Percentiles rank a stretch among this genome's conserved stretches.
Evolutionary conservation across 352 stramenopile genomes (phyloP).

Genomic region (Phytophthora cactorum): DNA sequence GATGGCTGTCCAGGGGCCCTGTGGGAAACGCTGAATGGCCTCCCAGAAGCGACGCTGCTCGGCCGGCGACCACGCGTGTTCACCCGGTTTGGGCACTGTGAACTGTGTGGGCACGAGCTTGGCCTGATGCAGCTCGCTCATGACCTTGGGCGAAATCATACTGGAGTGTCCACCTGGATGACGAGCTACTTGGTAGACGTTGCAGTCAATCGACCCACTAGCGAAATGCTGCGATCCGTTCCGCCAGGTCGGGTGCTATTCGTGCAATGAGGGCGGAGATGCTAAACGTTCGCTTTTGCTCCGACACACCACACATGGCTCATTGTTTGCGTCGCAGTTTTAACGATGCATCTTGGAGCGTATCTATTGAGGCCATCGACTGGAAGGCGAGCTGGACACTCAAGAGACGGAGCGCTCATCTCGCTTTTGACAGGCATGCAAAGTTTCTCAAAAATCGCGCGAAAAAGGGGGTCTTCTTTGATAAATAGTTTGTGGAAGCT

Average conservation of each 20-base stretch:
- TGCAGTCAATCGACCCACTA: constrained; percentile 16
- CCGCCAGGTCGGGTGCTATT: constrained; percentile 18
- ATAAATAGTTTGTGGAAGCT: background rate
- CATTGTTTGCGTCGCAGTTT: constrained; percentile 16
- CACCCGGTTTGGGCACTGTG: constrained; percentile 58
- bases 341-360: constrained; percentile 17
- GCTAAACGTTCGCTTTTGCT: constrained; percentile 14
- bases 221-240: constrained; percentile 13
- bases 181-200: background rate
- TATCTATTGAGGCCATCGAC: constrained; percentile 22
- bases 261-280: constrained; percentile 32
- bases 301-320: constrained; percentile 21
- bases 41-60: constrained; percentile 67
- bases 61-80: constrained; percentile 53
- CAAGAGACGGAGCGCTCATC: constrained; percentile 39
- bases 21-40: constrained; percentile 62
- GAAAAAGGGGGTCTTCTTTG: constrained; percentile 11
- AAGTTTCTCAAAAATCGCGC: constrained; percentile 18
- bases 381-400: constrained; percentile 19
- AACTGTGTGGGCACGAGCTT: constrained; percentile 63
- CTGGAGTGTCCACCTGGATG: background rate
- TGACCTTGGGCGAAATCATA: constrained; percentile 69
- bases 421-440: constrained; percentile 27
- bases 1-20: constrained; percentile 68
- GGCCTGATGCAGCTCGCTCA: constrained; percentile 63